phyloP scores from a whole-genome alignment of 2,329 filamentous ascomycete species.

The Cladosporium colombiae region DNA sequence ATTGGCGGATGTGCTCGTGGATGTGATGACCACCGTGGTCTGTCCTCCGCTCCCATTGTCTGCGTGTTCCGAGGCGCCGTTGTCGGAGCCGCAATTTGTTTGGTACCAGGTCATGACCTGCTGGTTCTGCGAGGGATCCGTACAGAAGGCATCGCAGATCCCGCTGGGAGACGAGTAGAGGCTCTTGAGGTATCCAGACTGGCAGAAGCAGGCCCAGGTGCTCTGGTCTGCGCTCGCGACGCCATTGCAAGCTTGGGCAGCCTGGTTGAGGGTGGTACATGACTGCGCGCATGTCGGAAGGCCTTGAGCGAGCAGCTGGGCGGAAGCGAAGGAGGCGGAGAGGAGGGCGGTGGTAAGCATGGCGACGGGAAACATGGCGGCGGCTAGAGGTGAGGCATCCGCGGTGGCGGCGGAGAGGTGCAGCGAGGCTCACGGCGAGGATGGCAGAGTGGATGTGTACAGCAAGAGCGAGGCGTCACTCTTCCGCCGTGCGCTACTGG shows the following conservation, averaged over 20 bases:
- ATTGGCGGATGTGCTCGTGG: conserved; percentile 15
- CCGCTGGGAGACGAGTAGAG: conserved; percentile 52
- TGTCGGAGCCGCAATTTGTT: conserved; percentile 59
- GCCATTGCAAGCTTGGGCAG: conserved; percentile 68
- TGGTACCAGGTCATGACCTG: conserved; percentile 71
- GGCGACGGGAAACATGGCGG: conserved; percentile 9
- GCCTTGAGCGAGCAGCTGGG: conserved; percentile 36
- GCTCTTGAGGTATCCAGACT: conserved; percentile 58
- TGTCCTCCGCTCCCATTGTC: conserved; percentile 21
- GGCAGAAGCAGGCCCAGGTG: conserved; percentile 73
- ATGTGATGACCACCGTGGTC: conserved; percentile 12
- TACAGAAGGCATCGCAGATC: conserved; percentile 60
- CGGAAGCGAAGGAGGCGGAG: conserved; percentile 22
- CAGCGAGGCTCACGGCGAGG: background rate
- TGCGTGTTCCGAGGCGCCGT: conserved; percentile 38
- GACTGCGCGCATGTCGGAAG: conserved; percentile 40
- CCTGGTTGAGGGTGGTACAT: conserved; percentile 52
- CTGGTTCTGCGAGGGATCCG: conserved; percentile 50
- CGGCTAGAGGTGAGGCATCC: conserved; percentile 1
- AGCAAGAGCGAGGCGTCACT: background rate
- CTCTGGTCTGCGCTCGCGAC: conserved; percentile 48
- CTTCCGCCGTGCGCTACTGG: background rate
- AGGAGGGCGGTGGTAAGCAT: conserved; percentile 21
- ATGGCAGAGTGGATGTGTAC: background rate
- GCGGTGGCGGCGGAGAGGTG: background rate